These are phyloP conservation scores for Rubia yunnanensis DNA, from an alignment of 257 asterid species.

Conservation along the genomic window DNA sequence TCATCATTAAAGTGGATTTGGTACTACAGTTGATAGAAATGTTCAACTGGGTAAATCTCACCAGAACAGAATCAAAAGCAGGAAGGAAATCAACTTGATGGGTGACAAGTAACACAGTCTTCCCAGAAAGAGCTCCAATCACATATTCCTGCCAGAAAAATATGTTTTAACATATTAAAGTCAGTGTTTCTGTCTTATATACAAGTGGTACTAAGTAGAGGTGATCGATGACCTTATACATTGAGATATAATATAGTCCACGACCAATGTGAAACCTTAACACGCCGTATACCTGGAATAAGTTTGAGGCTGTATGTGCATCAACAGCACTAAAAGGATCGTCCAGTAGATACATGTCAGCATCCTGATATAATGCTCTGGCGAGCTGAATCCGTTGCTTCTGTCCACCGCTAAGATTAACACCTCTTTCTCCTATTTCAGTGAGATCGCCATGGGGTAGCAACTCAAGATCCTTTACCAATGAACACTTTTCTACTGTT, in stretches of 20 bases:
- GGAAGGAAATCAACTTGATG: slow-evolving; percentile 99
- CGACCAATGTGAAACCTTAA: no score
- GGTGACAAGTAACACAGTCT: slow-evolving; percentile 81
- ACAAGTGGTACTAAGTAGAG: no score
- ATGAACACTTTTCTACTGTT: slow-evolving; percentile 68
- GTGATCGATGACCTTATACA: no score
- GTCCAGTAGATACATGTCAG: slow-evolving; percentile 83
- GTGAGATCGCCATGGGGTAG: slow-evolving; percentile 85
- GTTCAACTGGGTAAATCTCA: slow-evolving; percentile 23
- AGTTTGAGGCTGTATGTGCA: slow-evolving; percentile 92
- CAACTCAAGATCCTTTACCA: slow-evolving; percentile 75
- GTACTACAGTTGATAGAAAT: neutral
- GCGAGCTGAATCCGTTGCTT: slow-evolving; percentile 95
- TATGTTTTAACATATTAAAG: neutral
- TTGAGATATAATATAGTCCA: no score
- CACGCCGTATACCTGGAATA: slow-evolving; percentile 70
- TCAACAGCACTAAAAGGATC: slow-evolving; percentile 99
- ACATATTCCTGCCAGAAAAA: slow-evolving; percentile 59
- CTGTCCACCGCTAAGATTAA: slow-evolving; percentile 96
- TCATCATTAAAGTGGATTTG: neutral
- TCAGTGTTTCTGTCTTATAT: no score
- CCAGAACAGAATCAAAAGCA: slow-evolving; percentile 74
- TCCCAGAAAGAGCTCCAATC: slow-evolving; percentile 62
- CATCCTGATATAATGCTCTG: slow-evolving; percentile 86
- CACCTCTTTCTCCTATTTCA: slow-evolving; percentile 96